Evolutionary conservation across 495 filamentous ascomycete genomes (phyloP).

Genomic region (Aeminium ludgeri): DNA sequence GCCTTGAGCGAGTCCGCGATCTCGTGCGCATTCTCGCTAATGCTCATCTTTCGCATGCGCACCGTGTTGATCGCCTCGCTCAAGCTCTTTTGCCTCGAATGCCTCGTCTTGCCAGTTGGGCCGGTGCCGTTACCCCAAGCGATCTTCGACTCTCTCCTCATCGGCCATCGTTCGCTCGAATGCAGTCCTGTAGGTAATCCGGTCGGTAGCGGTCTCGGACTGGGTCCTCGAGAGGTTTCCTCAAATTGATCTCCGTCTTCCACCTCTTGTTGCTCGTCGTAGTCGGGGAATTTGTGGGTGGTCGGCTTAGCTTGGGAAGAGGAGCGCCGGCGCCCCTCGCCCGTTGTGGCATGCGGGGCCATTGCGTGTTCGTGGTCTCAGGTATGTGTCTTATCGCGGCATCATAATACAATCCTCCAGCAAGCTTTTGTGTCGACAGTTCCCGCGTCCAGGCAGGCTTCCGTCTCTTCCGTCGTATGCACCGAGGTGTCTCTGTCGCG

Average conservation of each 20-base stretch:
- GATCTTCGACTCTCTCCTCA: constrained; percentile 26
- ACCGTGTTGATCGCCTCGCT: constrained; percentile 72
- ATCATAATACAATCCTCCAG: too few species aligned
- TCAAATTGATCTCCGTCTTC: constrained; percentile 6
- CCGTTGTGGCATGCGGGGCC: constrained; percentile 9
- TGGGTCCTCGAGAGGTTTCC: constrained; percentile 7
- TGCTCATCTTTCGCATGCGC: constrained; percentile 56
- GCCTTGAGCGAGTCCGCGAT: constrained; percentile 80
- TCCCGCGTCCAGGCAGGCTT: too few species aligned
- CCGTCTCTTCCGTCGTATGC: too few species aligned
- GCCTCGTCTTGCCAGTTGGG: constrained; percentile 27
- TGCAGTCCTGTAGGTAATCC: constrained; percentile 12
- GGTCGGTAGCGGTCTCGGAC: constrained; percentile 11
- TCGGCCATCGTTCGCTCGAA: constrained; percentile 30
- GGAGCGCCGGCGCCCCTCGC: constrained; percentile 13
- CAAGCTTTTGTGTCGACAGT: too few species aligned
- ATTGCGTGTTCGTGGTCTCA: not conserved
- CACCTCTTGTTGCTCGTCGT: constrained; percentile 3
- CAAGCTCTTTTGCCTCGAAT: constrained; percentile 65
- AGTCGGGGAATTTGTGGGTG: constrained; percentile 18
- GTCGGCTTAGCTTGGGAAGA: constrained; percentile 9
- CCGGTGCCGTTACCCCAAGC: constrained; percentile 32
- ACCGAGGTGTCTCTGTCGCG: too few species aligned
- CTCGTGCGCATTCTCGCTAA: constrained; percentile 85
- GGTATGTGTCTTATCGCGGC: not conserved